Base-by-base conservation (phyloP, 2,329 filamentous ascomycete genomes). In the Cercospora zeina region DNA sequence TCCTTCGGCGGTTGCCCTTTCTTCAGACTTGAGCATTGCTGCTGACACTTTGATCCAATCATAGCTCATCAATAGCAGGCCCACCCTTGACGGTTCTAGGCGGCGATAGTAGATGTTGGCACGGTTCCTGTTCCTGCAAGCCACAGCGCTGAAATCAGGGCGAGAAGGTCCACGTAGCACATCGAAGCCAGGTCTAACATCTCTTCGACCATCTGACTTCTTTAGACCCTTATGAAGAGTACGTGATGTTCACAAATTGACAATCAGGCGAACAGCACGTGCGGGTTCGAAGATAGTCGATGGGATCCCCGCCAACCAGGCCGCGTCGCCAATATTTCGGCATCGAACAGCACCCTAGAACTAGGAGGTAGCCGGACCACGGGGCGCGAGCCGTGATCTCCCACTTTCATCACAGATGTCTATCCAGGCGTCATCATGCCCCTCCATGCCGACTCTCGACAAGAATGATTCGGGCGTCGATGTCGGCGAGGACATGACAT, bases 401-500 rank as follows among this genome's bases (percentile, higher is more conserved):
- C 58, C 50, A 55, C 19, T 24, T n/a, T 49, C 58, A 60, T 37
- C 34, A 36, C 27, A 51, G 33, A 59, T 51, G 42, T 58, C 56
- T 50, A 19, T 31, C 56, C 39, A 39, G 37, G 54, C 42, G 45
- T 49, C 42, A 21, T 24, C 47, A 60, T 60, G 58, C 37, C 58
- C 58, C 30, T 54, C 42, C 36, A 60, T 59, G 58, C 47, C 24
- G 57, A 30, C 49, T 33, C 50, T 60, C 31, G 58, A 60, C 50
- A 47, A 60, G 50, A 45, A 60, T 37, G 50, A 60, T 30, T 60
- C 58, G 13, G 58, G 58, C 37, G 51, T 60, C 34, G 58, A 54
- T 34, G 58, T 54, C 54, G 61, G 42, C 62, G 59, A 59, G 45
- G 61, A 63, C 55, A 58, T 63, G 56, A 56, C 64, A 21, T 55